A percentile compares a stretch with the other conserved stretches of the same genome.
phyloP scores from a whole-genome alignment of 345 rosid genomes.

The Salix suchowensis region DNA sequence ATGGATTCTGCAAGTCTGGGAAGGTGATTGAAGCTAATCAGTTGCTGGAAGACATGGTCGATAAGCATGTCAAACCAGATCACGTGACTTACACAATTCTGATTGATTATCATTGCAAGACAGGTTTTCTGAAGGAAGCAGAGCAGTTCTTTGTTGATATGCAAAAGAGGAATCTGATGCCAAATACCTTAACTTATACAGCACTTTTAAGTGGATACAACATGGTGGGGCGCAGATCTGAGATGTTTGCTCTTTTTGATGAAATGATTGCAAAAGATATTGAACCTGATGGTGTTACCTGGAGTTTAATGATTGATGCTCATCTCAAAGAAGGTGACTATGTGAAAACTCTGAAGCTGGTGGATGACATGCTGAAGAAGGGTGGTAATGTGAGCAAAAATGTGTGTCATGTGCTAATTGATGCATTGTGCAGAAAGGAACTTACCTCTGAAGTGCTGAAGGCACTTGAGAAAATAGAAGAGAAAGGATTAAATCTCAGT shows the following conservation, averaged over 20 bases:
- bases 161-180: conserved; percentile 46
- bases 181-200: conserved; percentile 52
- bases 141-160: conserved; percentile 48
- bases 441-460: conserved; percentile 17
- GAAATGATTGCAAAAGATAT: conserved; percentile 54
- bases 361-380: conserved; percentile 47
- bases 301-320: conserved; percentile 45
- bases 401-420: conserved; percentile 23
- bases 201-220: conserved; percentile 56
- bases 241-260: conserved; percentile 50
- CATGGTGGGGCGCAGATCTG: conserved; percentile 36
- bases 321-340: conserved; percentile 49
- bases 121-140: conserved; percentile 53
- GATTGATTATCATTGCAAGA: conserved; percentile 63
- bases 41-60: conserved; percentile 43
- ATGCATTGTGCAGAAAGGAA: conserved; percentile 23
- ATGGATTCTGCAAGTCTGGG: conserved; percentile 57
- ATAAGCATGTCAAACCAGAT: conserved; percentile 41
- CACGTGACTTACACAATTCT: conserved; percentile 62
- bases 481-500: conserved; percentile 43
- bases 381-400: conserved; percentile 31
- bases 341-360: conserved; percentile 37
- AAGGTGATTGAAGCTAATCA: conserved; percentile 31
- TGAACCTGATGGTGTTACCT: conserved; percentile 60
- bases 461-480: conserved; percentile 34